These are phyloP conservation scores for Stevia rebaudiana DNA, from an alignment of 140 eudicot species.

Conservation along the genomic window DNA sequence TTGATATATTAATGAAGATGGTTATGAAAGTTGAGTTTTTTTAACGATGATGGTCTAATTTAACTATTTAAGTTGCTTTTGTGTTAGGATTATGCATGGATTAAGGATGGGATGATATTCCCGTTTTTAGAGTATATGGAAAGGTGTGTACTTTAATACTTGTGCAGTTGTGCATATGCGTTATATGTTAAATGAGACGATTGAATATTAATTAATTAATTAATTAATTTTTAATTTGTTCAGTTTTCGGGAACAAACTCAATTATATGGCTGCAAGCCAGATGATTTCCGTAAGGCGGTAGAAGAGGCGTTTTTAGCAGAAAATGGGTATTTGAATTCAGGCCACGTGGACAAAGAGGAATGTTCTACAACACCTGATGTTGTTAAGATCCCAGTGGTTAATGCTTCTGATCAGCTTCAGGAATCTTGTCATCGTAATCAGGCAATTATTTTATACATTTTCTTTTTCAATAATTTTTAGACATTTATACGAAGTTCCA, in stretches of 20 bases:
- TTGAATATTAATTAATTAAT: neutral
- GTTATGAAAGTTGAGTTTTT: neutral
- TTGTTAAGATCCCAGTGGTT: constrained; percentile 31
- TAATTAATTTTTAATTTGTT: constrained; percentile 11
- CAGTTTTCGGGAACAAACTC: constrained; percentile 81
- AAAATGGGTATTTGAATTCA: constrained; percentile 41
- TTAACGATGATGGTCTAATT: neutral
- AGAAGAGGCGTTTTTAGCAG: constrained; percentile 74
- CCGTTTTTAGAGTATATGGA: constrained; percentile 74
- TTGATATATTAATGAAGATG: neutral
- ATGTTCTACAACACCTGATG: constrained; percentile 21
- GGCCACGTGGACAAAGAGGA: constrained; percentile 18
- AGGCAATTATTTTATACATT: constrained; percentile 31
- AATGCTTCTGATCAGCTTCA: constrained; percentile 41
- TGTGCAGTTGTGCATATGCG: neutral
- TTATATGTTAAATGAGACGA: neutral
- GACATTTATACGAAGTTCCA: neutral
- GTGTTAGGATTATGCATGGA: constrained; percentile 89
- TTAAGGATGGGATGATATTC: constrained; percentile 78
- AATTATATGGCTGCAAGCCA: constrained; percentile 68
- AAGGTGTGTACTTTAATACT: constrained; percentile 43
- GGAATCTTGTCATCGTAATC: constrained; percentile 30
- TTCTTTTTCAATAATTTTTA: neutral
- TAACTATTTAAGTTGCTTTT: neutral
- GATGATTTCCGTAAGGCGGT: constrained; percentile 60